Conservation (phyloP, 352 stramenopile species). For the Globisporangium alternatum region DNA sequence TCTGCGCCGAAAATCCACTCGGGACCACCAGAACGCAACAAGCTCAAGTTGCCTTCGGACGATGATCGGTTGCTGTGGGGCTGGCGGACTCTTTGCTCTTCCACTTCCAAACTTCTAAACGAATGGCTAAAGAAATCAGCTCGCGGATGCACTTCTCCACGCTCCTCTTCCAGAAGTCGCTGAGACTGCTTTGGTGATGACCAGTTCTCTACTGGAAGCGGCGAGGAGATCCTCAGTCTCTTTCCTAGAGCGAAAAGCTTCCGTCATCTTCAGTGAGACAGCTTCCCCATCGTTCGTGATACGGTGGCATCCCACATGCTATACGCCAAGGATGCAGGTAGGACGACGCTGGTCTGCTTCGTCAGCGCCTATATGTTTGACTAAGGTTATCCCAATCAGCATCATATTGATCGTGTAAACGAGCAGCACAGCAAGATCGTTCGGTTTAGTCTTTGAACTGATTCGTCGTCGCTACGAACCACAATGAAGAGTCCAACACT, state of each 20-base stretch:
- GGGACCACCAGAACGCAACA: background rate
- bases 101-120: no score
- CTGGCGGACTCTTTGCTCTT: no score
- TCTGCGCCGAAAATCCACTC: slow-evolving; percentile 2
- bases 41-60: background rate
- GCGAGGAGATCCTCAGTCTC: no score
- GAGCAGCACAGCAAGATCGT: background rate
- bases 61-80: no score
- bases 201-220: background rate
- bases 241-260: background rate
- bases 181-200: background rate
- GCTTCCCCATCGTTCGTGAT: background rate
- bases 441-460: background rate
- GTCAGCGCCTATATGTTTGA: background rate
- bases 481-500: background rate
- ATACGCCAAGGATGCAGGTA: background rate
- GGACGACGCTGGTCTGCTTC: background rate
- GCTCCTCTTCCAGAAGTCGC: background rate
- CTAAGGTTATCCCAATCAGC: no score
- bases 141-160: no score
- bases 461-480: background rate
- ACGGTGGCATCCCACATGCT: background rate
- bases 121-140: no score
- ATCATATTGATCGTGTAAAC: background rate
- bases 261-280: background rate